Evolutionary conservation across 164 flowering plant species (phyloP), one percentile per base, ranked within the genome.

Genomic region (Santalum album): DNA sequence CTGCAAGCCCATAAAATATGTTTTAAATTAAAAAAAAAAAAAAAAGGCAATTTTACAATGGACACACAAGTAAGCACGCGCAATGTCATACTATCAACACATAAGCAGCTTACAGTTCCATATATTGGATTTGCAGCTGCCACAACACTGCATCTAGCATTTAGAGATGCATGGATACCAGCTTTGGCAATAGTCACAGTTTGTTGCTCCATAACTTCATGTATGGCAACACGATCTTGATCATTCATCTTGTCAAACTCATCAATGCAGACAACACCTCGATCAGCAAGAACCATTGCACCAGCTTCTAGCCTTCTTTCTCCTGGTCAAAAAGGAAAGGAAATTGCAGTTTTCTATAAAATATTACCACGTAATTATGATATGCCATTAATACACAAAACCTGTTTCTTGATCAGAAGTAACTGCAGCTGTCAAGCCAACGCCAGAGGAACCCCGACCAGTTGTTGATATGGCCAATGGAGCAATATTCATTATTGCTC

Each of bases 171-270:
- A 78, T 90, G 97, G 43, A 94, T 94, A 65, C 99, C 99, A 60
- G 99, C 99, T 75, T 94, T 94, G 17, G 99, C 99, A 65, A 94
- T 90, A 20, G 97, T 94, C 60, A 94, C 99, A 49, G 99, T 94
- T 81, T 94, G 97, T 73, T 94, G 99, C 67, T 94, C 99, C 99
- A 94, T 94, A 59, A 90, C 99, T 65, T 94, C 99, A 74, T 94
- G 99, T 53, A 94, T 94, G 26, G 99, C 88, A 66, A 90, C 97
- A 70, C 99, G 96, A 73, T 94, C 99, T 63, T 74, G 83, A 68
- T 94, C 99, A 67, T 87, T 90, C 99, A 94, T 94, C 81, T 94
- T 94, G 75, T 94, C 99, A 72, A 94, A 94, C 62, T 94, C 99
- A 77, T 94, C 97, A 60, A 94, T 94, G 53, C 97, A 90, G 58